Evolutionary conservation across 2,329 filamentous ascomycete genomes (phyloP), one percentile per base, ranked within the genome.

Genomic region (Colletotrichum tanaceti): DNA sequence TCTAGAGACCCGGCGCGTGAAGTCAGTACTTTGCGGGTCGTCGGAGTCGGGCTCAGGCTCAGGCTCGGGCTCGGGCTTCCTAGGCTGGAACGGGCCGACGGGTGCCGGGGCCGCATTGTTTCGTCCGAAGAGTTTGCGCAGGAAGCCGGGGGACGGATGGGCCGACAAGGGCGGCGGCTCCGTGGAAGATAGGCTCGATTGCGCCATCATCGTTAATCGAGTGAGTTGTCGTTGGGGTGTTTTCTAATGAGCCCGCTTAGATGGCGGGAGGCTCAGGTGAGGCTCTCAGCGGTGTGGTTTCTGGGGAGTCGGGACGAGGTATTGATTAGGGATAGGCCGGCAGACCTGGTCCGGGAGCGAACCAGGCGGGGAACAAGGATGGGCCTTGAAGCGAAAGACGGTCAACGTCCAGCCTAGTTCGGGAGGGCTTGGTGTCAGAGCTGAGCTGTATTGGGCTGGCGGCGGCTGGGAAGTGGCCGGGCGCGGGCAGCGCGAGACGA

Each of bases 1-100:
- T 72, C 88, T 80, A 38, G 82, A 82, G 68, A 80, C 77, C 69
- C 83, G 83, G 62, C 81, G 80, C 24, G 81, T 78, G 54, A 82
- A 67, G 50, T 78, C 79, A 24, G 77, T 74, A 67, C 74, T 78
- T 60, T 73, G 69, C 38, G 71, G 68, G 50, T 79, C 79, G 58
- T 74, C 74, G 59, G 61, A 35, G 35, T 69, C 68, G 35, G 69
- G 55, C 24, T 73, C 74, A 22, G 70, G 71, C 55, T 74, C 73
- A 28, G 69, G 67, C 43, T 64, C 66, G 20, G 72, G 63, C 50
- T 67, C 57, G 47, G 69, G 47, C 65, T 66, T 58, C 43, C 49
- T 69, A 14, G 66, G 4, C 53, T 70, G 66, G 35, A 32, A 28
- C 69, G 63, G 63, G 52, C 58, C 46, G 58, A 64, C 63, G 41